These are phyloP conservation scores for Alternaria novae-zelandiae DNA, from an alignment of 2,329 filamentous ascomycete genomes.

Conservation along the genomic window DNA sequence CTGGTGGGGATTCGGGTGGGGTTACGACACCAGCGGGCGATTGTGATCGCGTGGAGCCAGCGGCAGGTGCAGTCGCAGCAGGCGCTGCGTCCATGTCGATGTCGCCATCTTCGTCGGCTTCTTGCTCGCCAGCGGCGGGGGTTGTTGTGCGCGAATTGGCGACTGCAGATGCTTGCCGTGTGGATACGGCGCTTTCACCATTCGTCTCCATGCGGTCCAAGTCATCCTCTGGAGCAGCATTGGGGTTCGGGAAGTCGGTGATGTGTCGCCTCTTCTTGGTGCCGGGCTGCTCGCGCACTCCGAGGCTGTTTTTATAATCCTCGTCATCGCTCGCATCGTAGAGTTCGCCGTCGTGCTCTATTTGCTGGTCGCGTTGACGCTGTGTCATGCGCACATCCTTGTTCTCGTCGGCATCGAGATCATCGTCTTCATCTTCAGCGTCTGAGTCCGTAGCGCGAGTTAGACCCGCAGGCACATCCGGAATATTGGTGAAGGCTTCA, in stretches of 20 bases:
- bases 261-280: constrained; percentile 62
- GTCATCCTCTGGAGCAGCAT: constrained; percentile 46
- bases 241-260: constrained; percentile 65
- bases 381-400: constrained; percentile 83
- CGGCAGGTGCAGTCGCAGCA: constrained; percentile 17
- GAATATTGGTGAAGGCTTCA: constrained; percentile 60
- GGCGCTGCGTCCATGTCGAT: constrained; percentile 44
- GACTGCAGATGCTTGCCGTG: constrained; percentile 35
- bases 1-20: constrained; percentile 44
- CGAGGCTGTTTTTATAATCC: constrained; percentile 75
- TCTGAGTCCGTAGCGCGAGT: constrained; percentile 68
- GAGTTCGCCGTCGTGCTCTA: constrained; percentile 78
- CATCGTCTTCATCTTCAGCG: constrained; percentile 67
- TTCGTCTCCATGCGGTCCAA: constrained; percentile 35
- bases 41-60: constrained; percentile 25
- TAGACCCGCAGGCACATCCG: constrained; percentile 57
- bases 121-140: constrained; percentile 30
- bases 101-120: constrained; percentile 44
- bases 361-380: constrained; percentile 79
- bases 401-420: constrained; percentile 83
- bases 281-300: constrained; percentile 66
- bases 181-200: constrained; percentile 40
- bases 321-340: constrained; percentile 82
- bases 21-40: constrained; percentile 44
- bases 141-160: constrained; percentile 36